A percentile compares a stretch with the other conserved stretches of the same genome.
Evolutionary conservation across 768 basidiomycete genomes (phyloP).

Genomic region (Cystofilobasidium macerans): DNA sequence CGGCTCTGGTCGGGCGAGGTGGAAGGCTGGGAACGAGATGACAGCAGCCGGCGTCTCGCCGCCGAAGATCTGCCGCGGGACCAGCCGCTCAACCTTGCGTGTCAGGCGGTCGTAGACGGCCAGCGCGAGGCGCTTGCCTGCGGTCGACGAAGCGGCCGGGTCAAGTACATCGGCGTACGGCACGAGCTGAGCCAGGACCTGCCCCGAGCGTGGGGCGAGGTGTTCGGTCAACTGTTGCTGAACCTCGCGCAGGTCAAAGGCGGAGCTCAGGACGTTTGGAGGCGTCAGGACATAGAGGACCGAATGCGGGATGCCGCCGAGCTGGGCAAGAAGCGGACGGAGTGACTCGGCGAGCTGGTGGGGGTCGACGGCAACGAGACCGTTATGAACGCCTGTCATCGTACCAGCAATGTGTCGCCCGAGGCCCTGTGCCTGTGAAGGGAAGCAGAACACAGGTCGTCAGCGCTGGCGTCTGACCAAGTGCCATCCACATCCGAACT

Average conservation of each 20-base stretch:
- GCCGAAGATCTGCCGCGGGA: slow-evolving; percentile 48
- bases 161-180: slow-evolving; percentile 53
- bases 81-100: slow-evolving; percentile 49
- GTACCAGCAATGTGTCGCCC: slow-evolving; percentile 48
- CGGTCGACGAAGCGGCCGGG: slow-evolving; percentile 41
- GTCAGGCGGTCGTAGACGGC: slow-evolving; percentile 64
- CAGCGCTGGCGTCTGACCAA: not conserved
- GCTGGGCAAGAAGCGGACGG: slow-evolving; percentile 44
- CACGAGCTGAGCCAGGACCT: slow-evolving; percentile 52
- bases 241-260: slow-evolving; percentile 48
- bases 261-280: slow-evolving; percentile 46
- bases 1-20: slow-evolving; percentile 46
- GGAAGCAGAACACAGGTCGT: not conserved
- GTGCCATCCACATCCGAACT: slow-evolving; percentile 29
- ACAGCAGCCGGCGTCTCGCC: slow-evolving; percentile 42
- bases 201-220: slow-evolving; percentile 7
- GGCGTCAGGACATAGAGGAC: slow-evolving; percentile 64
- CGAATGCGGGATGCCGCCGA: slow-evolving; percentile 41
- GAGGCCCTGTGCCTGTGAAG: slow-evolving; percentile 49
- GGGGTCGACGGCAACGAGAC: slow-evolving; percentile 54
- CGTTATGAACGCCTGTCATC: slow-evolving; percentile 46
- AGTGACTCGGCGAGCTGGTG: slow-evolving; percentile 62
- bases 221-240: slow-evolving; percentile 37
- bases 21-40: slow-evolving; percentile 57
- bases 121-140: slow-evolving; percentile 48